Conservation (phyloP, 1,139 yeast genomes). For the Debaryomycetaceae sp. region DNA sequence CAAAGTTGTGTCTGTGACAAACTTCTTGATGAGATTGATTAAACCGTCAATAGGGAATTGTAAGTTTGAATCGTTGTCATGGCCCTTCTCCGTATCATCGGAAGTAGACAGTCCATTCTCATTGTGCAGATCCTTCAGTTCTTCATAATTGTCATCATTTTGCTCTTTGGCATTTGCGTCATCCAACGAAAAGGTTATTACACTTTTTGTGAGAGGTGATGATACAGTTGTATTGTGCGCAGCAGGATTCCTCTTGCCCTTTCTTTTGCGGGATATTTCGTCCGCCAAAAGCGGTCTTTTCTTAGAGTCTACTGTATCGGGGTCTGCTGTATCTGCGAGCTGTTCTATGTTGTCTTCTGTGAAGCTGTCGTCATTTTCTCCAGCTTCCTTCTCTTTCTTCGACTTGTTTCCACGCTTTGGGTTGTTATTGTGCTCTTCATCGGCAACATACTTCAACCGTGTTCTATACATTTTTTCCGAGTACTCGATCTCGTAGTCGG, state of each 20-base stretch:
- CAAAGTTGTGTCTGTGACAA: slow-evolving; percentile 6
- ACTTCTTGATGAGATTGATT: slow-evolving; percentile 10
- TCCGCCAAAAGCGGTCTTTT: slow-evolving; percentile 10
- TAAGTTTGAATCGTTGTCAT: slow-evolving; percentile 7
- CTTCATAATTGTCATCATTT: slow-evolving; percentile 1
- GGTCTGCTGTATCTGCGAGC: neutral
- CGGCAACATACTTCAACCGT: slow-evolving; percentile 55
- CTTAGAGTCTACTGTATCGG: slow-evolving; percentile 4
- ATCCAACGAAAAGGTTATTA: slow-evolving; percentile 7
- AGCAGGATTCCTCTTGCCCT: slow-evolving; percentile 9
- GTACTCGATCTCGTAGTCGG: slow-evolving; percentile 66
- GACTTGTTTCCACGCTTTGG: slow-evolving; percentile 35
- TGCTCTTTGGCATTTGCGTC: slow-evolving; percentile 6
- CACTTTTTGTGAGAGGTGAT: slow-evolving; percentile 17
- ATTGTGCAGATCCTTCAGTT: neutral
- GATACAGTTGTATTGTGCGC: slow-evolving; percentile 10
- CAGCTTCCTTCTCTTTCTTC: slow-evolving; percentile 23
- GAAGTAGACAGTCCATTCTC: slow-evolving; percentile 2
- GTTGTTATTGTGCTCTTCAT: slow-evolving; percentile 36
- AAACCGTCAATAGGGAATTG: slow-evolving; percentile 23
- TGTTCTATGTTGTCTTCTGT: slow-evolving; percentile 6
- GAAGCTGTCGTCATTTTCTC: slow-evolving; percentile 13
- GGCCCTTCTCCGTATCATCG: slow-evolving; percentile 1
- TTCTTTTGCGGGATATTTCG: slow-evolving; percentile 9
- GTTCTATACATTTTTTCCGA: slow-evolving; percentile 67